phyloP scores from a whole-genome alignment of 73 alveolate genomes.

The Paraurostyla sp. region DNA sequence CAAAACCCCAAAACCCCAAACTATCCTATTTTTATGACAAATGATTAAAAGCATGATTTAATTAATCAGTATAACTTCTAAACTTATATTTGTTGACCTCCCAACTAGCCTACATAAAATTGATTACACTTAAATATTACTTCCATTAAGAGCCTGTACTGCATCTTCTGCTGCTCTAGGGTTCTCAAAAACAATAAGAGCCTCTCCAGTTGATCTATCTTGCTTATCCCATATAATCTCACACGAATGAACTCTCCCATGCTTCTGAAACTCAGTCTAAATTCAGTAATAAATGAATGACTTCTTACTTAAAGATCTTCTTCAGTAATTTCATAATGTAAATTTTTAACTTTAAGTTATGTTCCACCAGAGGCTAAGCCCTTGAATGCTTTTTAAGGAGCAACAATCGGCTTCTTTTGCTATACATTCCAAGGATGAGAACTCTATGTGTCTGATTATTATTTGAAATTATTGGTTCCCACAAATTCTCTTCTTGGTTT shows the following conservation, averaged over 20 bases:
- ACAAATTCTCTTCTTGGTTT: too few relatives aligned
- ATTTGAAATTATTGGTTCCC: too few relatives aligned
- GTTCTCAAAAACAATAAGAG: not conserved
- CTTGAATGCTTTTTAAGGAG: not conserved
- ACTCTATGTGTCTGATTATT: not conserved
- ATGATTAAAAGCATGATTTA: too few relatives aligned
- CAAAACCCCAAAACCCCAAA: too few relatives aligned
- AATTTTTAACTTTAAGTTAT: not conserved
- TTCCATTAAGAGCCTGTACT: not conserved
- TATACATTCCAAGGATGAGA: not conserved
- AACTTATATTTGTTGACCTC: not conserved
- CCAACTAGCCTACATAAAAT: not conserved
- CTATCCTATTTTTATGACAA: too few relatives aligned
- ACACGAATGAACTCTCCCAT: slow-evolving; percentile 17
- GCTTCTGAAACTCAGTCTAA: not conserved
- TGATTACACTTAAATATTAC: not conserved
- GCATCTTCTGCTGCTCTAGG: slow-evolving; percentile 53
- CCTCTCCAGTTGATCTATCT: slow-evolving; percentile 63
- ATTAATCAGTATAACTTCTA: not conserved
- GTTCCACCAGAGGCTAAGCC: slow-evolving; percentile 61
- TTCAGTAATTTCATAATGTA: slow-evolving; percentile 49
- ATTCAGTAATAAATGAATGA: not conserved
- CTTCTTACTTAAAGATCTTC: slow-evolving; percentile 16
- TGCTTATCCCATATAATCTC: slow-evolving; percentile 46
- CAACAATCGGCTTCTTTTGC: not conserved